Evolutionary conservation across 2,329 filamentous ascomycete genomes (phyloP), one percentile per base, ranked within the genome.

Genomic region (Penicillium psychrosexuale): DNA sequence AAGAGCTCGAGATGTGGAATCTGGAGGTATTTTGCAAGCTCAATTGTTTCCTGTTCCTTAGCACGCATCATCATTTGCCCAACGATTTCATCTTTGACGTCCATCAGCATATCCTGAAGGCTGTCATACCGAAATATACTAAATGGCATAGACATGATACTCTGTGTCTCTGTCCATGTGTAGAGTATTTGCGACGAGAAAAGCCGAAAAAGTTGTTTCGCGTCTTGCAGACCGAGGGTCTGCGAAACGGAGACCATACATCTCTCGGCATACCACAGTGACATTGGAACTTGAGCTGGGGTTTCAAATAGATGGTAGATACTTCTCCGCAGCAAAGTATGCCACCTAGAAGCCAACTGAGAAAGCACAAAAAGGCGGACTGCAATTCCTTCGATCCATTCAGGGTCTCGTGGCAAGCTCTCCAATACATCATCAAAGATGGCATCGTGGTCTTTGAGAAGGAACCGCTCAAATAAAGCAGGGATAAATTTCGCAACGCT

Each of bases 271-370:
- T 97, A 88, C 19, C 79, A 76, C 19, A 81, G 78, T 7, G 88
- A 88, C 11, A 77, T 74, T 3, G 81, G 74, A 13, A 96, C 84
- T 53, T 85, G 85, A 1, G 89, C 90, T 1, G 92, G 89, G 0
- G 88, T 91, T 70, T 97, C 94, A 64, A 97, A 96, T 22, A 97
- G 91, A 70, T 94, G 89, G 70, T 97, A 99, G 17, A 96, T 89
- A 61, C 91, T 91, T 60, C 89, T 85, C 48, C 92, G 87, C 40
- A 97, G 80, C 19, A 97, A 79, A 0, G 92, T 96, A 56, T 91
- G 86, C 90, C 93, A 97, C 47, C 80, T 77, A 30, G 90, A 89
- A 24, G 89, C 94, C 55, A 99, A 77, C 52, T 85, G 85, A 1
- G 88, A 84, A 11, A 97, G 77, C 8, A 90, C 84, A 58, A 89